These are phyloP conservation scores for Fraxinus platypoda DNA, from an alignment of 305 asterid genomes.

Conservation along the genomic window DNA sequence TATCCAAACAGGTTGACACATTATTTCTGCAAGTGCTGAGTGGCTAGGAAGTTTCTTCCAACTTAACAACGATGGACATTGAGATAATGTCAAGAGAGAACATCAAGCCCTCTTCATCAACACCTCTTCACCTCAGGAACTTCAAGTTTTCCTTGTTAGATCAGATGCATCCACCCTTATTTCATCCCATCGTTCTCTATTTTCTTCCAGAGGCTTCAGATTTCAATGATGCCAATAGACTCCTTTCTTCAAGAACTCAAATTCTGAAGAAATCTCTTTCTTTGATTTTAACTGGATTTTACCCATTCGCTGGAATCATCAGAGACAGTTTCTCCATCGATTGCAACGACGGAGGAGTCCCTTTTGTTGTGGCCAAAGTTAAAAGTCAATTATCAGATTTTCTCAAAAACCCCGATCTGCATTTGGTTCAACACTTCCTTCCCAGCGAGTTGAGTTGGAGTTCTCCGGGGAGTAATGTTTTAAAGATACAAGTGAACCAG, in stretches of 20 bases:
- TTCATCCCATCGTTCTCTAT: slow-evolving; percentile 11
- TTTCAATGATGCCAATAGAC: not conserved
- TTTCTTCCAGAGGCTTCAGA: not conserved
- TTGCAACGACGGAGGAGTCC: slow-evolving; percentile 23
- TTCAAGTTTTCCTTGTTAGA: slow-evolving; percentile 35
- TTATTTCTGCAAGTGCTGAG: too few relatives aligned
- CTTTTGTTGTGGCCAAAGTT: slow-evolving; percentile 14
- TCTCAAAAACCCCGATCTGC: not conserved
- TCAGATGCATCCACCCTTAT: not conserved
- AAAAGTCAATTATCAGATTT: not conserved
- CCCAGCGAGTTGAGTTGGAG: not conserved
- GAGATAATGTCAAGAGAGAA: slow-evolving; percentile 4
- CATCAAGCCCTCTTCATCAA: slow-evolving; percentile 22
- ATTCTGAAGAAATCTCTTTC: not conserved
- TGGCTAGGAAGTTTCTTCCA: too few relatives aligned
- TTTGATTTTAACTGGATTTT: not conserved
- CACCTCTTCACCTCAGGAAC: slow-evolving; percentile 5
- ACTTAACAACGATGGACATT: too few relatives aligned
- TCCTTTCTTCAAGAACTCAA: not conserved
- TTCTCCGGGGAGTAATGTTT: not conserved
- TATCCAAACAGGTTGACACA: too few relatives aligned
- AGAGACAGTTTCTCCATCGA: not conserved
- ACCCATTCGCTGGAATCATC: slow-evolving; percentile 22
- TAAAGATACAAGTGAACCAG: slow-evolving; percentile 13
- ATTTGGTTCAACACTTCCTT: not conserved